Evolutionary conservation across 352 stramenopile species (phyloP), one percentile per base, ranked within the genome.

Genomic region (Phytophthora multivora): DNA sequence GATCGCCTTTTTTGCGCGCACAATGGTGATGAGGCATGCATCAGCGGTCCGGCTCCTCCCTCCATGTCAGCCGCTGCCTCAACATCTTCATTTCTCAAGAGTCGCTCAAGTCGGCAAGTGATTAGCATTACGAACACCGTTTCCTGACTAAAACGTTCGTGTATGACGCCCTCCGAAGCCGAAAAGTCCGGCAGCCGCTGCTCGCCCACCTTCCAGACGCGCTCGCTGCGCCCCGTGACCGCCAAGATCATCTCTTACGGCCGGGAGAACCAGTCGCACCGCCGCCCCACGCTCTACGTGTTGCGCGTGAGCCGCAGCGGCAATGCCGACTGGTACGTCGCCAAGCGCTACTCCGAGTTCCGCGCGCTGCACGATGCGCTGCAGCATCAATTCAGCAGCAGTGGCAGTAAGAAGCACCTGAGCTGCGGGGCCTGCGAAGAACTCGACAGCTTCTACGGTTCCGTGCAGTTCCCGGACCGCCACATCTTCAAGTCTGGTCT

Each of bases 271-370:
- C 66, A 68, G 23, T 59, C 61, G 11, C 66, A 51, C 26, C 70
- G 66, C 39, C 66, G 60, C 43, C 81, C 80, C 47, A 92, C 83
- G 59, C 73, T 92, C 25, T 92, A 90, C 53, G 83, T 92, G 25
- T 77, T 92, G 31, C 83, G 79, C 26, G 83, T 89, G 47, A 59
- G 73, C 25, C 80, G 69, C 40, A 78, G 75, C 47, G 76, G 79
- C 12, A 39, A 66, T 10, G 52, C 63, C 38, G 67, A 87, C 63
- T 92, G 83, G 83, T 92, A 80, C 53, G 80, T 92, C 30, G 83
- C 83, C 61, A 79, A 83, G 35, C 83, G 83, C 39, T 92, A 88
- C 66, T 90, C 80, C 18, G 83, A 90, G 64, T 92, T 92, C 58
- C 83, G 83, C 26, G 68, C 66, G 35, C 66, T 91, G 35, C 66